Percentiles rank a stretch among this genome's conserved stretches.
phyloP scores from a whole-genome alignment of 805 yeast genomes.

The Diddensiella caesifluorescens region DNA sequence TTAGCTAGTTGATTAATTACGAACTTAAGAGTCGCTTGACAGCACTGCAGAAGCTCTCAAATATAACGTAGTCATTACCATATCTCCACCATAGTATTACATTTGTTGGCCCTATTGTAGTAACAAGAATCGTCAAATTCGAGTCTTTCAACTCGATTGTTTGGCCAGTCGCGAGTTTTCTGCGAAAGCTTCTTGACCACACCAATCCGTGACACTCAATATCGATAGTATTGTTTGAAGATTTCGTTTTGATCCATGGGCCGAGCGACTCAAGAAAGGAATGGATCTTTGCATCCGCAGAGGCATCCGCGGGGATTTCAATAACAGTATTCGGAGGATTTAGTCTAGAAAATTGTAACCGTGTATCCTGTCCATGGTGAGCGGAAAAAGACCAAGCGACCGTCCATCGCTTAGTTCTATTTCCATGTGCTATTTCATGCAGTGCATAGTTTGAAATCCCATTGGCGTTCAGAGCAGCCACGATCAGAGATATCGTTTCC shows the following conservation, averaged over 20 bases:
- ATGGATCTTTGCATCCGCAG: not conserved
- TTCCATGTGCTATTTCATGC: constrained; percentile 28
- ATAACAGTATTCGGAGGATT: constrained; percentile 6
- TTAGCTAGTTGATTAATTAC: too few relatives aligned
- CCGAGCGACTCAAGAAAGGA: not conserved
- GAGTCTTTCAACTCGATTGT: not conserved
- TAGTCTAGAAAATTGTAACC: not conserved
- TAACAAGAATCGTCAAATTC: not conserved
- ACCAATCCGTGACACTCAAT: constrained; percentile 3
- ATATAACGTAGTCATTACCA: constrained; percentile 12
- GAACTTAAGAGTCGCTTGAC: too few relatives aligned
- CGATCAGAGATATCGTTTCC: constrained; percentile 11
- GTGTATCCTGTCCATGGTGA: constrained; percentile 5
- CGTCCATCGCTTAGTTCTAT: constrained; percentile 34
- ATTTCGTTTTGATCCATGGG: not conserved
- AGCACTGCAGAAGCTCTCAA: constrained; percentile 13
- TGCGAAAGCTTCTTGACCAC: constrained; percentile 22
- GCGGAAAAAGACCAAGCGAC: constrained; percentile 35
- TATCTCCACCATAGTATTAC: constrained; percentile 10
- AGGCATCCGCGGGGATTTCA: not conserved
- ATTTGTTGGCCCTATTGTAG: not conserved
- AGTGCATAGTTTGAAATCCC: constrained; percentile 28
- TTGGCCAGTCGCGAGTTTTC: constrained; percentile 2
- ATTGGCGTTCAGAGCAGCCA: constrained; percentile 8
- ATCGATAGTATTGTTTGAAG: not conserved